Evolutionary conservation across 257 asterid genomes (phyloP).

Genomic region (Salvia hispanica): DNA sequence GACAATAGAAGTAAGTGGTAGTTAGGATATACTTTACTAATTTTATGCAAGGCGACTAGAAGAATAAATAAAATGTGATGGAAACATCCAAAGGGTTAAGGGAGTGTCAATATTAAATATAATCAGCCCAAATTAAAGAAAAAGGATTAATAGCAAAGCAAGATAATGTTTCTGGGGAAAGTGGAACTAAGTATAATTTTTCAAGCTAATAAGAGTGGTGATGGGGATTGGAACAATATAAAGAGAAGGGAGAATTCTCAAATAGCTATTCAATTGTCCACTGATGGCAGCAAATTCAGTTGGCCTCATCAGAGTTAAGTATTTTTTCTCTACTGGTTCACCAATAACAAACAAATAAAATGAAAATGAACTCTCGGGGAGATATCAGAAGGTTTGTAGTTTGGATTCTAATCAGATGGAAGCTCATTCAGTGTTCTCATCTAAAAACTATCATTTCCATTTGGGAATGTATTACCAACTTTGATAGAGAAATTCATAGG

Average conservation of each 20-base stretch:
- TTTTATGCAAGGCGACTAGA: too few species aligned
- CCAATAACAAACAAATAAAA: not conserved
- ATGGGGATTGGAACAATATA: not conserved
- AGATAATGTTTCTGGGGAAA: slow-evolving; percentile 1
- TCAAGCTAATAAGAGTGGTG: not conserved
- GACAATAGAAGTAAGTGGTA: too few species aligned
- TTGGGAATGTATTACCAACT: slow-evolving; percentile 5
- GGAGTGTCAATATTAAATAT: too few species aligned
- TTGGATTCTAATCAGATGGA: slow-evolving; percentile 4
- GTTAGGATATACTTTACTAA: too few species aligned
- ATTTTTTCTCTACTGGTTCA: not conserved
- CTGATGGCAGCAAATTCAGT: not conserved
- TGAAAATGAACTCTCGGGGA: not conserved
- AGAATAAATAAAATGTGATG: too few species aligned
- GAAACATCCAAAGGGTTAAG: too few species aligned
- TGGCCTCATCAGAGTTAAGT: not conserved
- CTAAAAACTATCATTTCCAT: slow-evolving; percentile 17
- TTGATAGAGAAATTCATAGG: not conserved
- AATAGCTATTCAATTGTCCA: slow-evolving; percentile 9
- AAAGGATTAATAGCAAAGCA: slow-evolving; percentile 1
- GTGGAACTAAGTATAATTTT: not conserved
- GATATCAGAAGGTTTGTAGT: slow-evolving; percentile 6
- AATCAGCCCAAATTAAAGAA: not conserved
- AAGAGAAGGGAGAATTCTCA: not conserved
- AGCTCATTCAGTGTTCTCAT: slow-evolving; percentile 13